Conservation (phyloP, 2,329 filamentous ascomycete genomes). For the Madurella fahalii region DNA sequence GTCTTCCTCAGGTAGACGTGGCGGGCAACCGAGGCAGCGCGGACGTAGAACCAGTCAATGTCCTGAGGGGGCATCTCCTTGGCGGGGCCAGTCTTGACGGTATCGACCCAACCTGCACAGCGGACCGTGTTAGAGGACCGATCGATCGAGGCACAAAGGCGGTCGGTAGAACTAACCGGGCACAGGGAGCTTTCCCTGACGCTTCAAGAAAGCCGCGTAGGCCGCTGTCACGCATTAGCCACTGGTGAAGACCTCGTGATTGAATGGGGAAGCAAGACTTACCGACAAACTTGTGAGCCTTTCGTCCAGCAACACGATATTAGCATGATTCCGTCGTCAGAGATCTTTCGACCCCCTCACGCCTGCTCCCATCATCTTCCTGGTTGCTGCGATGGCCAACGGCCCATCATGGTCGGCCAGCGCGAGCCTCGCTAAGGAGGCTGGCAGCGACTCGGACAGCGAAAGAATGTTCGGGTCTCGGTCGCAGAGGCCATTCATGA, state of each 20-base stretch:
- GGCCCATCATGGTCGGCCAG: slow-evolving; percentile 21
- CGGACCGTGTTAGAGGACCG: slow-evolving; percentile 18
- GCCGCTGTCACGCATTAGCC: slow-evolving; percentile 81
- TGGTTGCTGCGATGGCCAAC: slow-evolving; percentile 24
- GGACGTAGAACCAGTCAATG: slow-evolving; percentile 93
- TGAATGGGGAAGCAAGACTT: slow-evolving; percentile 11
- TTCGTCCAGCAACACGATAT: slow-evolving; percentile 42
- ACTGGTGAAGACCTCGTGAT: slow-evolving; percentile 33
- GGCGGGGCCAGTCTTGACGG: slow-evolving; percentile 94
- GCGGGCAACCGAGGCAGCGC: slow-evolving; percentile 90
- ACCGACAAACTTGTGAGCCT: slow-evolving; percentile 84
- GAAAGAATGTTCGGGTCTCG: slow-evolving; percentile 23
- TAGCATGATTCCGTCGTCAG: slow-evolving; percentile 71
- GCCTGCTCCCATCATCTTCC: slow-evolving; percentile 54
- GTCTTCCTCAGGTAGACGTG: slow-evolving; percentile 99
- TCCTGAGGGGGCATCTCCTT: slow-evolving; percentile 98
- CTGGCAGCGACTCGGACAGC: slow-evolving; percentile 21
- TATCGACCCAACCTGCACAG: slow-evolving; percentile 87
- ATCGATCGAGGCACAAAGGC: not conserved
- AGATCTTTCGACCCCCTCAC: slow-evolving; percentile 70
- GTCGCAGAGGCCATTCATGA: slow-evolving; percentile 29
- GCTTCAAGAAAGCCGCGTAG: slow-evolving; percentile 88
- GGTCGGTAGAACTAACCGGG: slow-evolving; percentile 61
- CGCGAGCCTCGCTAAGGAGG: slow-evolving; percentile 14
- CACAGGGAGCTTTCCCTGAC: slow-evolving; percentile 87